Percentiles rank a stretch among this genome's conserved stretches.
Evolutionary conservation across 306 rosid species (phyloP).

Genomic region (Cicer arietinum): DNA sequence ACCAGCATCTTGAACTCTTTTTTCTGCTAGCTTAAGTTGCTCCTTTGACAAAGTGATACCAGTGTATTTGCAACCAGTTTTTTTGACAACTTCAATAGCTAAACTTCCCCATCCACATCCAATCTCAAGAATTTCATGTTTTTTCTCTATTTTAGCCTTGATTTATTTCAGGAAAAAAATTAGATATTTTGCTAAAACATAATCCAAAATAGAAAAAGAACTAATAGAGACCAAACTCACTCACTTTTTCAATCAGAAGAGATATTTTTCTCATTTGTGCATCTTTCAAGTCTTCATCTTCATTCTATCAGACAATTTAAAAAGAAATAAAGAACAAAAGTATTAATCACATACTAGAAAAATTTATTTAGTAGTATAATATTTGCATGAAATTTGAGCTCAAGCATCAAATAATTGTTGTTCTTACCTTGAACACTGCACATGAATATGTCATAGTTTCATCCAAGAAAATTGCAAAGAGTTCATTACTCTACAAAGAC

Average conservation of each 20-base stretch:
- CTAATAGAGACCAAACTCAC: constrained; percentile 2
- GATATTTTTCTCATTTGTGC: constrained; percentile 83
- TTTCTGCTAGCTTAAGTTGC: constrained; percentile 75
- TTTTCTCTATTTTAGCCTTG: constrained; percentile 66
- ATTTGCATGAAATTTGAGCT: not conserved
- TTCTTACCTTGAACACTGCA: constrained; percentile 81
- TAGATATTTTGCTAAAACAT: constrained; percentile 15
- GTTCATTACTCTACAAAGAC: constrained; percentile 79
- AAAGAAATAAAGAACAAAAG: not conserved
- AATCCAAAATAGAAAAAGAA: not conserved
- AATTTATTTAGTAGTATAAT: constrained; percentile 10
- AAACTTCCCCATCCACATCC: constrained; percentile 96
- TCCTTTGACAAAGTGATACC: constrained; percentile 86
- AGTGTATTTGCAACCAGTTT: constrained; percentile 83
- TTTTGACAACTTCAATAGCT: constrained; percentile 80
- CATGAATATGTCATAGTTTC: constrained; percentile 88
- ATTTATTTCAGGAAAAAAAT: constrained; percentile 18
- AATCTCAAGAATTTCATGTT: constrained; percentile 85
- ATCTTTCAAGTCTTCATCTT: constrained; percentile 74
- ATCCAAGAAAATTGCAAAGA: constrained; percentile 85
- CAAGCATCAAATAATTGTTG: not conserved
- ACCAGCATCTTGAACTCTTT: constrained; percentile 72
- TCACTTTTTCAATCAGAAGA: constrained; percentile 67
- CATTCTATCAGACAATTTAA: constrained; percentile 48
- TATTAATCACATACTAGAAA: constrained; percentile 7